These are phyloP conservation scores for Vigna hirtella DNA, from an alignment of 306 rosid species.

Conservation along the genomic window DNA sequence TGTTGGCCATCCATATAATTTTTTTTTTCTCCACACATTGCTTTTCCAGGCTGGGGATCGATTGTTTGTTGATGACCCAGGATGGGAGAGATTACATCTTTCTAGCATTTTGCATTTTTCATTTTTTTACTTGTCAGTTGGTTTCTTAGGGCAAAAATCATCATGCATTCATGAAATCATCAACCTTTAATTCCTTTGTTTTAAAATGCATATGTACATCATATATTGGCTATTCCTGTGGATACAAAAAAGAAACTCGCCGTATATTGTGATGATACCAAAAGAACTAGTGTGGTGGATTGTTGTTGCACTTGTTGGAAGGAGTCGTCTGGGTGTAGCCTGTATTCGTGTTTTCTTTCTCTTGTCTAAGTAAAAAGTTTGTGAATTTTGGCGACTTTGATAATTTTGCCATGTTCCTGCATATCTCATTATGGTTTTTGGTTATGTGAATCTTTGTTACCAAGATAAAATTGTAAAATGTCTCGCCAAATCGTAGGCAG, in stretches of 20 bases:
- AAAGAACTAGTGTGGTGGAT: slow-evolving; percentile 49
- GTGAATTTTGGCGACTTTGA: slow-evolving; percentile 44
- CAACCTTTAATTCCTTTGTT: slow-evolving; percentile 43
- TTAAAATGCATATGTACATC: slow-evolving; percentile 53
- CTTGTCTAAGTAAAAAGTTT: slow-evolving; percentile 32
- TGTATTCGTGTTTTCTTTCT: slow-evolving; percentile 42
- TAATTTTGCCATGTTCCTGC: slow-evolving; percentile 39
- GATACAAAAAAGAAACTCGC: slow-evolving; percentile 47
- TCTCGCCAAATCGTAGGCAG: slow-evolving; percentile 16
- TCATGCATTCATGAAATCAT: slow-evolving; percentile 66
- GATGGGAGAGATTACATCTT: slow-evolving; percentile 50
- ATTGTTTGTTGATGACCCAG: slow-evolving; percentile 48
- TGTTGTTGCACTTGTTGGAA: slow-evolving; percentile 45
- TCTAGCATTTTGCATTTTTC: slow-evolving; percentile 58
- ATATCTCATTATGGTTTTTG: slow-evolving; percentile 40
- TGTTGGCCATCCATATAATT: slow-evolving; percentile 46
- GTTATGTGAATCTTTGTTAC: slow-evolving; percentile 28
- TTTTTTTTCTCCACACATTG: slow-evolving; percentile 39
- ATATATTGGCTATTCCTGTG: slow-evolving; percentile 45
- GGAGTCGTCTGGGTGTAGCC: slow-evolving; percentile 39
- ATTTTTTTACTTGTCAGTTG: slow-evolving; percentile 32
- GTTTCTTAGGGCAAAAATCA: slow-evolving; percentile 49
- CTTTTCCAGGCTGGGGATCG: slow-evolving; percentile 42
- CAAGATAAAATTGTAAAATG: slow-evolving; percentile 34
- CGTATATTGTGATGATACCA: slow-evolving; percentile 45